Evolutionary conservation across 2,329 filamentous ascomycete genomes (phyloP).

Genomic region (Emericellopsis cladophorae): DNA sequence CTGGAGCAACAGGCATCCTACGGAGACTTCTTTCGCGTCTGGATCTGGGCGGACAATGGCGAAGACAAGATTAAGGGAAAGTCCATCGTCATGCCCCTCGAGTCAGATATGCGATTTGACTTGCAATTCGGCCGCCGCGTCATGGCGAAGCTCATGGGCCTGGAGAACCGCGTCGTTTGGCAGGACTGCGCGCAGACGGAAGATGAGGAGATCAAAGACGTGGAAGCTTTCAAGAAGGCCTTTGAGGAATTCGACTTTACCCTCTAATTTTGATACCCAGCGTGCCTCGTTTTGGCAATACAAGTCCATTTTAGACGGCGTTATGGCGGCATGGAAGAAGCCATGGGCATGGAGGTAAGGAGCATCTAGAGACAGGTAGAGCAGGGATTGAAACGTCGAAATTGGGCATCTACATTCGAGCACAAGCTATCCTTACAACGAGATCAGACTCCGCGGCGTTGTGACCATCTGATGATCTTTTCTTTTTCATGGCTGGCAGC

Average conservation of each 20-base stretch:
- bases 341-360: neutral
- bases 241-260: slow-evolving; percentile 88
- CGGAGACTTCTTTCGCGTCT: slow-evolving; percentile 67
- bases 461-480: too few species aligned
- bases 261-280: too few species aligned
- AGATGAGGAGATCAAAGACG: slow-evolving; percentile 69
- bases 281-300: too few species aligned
- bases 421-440: too few species aligned
- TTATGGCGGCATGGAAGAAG: too few species aligned
- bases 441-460: too few species aligned
- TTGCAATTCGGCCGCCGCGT: slow-evolving; percentile 83
- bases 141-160: slow-evolving; percentile 70
- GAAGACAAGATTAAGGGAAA: slow-evolving; percentile 43
- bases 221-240: slow-evolving; percentile 63
- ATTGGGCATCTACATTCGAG: neutral
- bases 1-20: slow-evolving; percentile 32
- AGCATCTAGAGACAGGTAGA: neutral
- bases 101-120: slow-evolving; percentile 66
- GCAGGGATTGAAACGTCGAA: neutral
- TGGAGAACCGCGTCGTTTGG: slow-evolving; percentile 76
- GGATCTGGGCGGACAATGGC: slow-evolving; percentile 58
- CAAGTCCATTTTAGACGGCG: too few species aligned
- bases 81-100: slow-evolving; percentile 62
- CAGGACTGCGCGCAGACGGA: slow-evolving; percentile 67
- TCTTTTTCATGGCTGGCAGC: too few species aligned